A percentile compares a stretch with the other conserved stretches of the same genome.
phyloP scores from a whole-genome alignment of 306 rosid species.

The Cyamopsis tetragonoloba region DNA sequence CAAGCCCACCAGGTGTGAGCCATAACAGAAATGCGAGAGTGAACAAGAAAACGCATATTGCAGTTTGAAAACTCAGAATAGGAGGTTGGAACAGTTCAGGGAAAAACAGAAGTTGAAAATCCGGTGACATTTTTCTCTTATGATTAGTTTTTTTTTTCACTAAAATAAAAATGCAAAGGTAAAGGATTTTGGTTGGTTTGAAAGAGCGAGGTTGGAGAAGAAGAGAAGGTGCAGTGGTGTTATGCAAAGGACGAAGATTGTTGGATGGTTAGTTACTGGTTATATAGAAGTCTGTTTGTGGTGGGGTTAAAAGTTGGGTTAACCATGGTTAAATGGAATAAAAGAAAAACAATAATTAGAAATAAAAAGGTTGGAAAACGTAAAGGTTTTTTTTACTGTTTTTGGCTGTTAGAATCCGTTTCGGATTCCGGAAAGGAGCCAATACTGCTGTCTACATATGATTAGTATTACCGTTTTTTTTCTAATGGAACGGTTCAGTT shows the following conservation, averaged over 20 bases:
- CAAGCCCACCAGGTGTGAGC: conserved; percentile 61
- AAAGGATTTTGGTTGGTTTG: too few species aligned
- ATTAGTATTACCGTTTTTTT: too few species aligned
- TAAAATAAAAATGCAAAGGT: too few species aligned
- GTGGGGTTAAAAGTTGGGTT: background rate
- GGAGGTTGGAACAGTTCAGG: conserved; percentile 25
- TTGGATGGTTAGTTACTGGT: background rate
- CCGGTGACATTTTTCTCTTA: conserved; percentile 36
- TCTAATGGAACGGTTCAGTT: too few species aligned
- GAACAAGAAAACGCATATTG: conserved; percentile 18
- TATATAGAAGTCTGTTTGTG: conserved; percentile 23
- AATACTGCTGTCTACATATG: background rate
- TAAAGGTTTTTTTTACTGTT: background rate
- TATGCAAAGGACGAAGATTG: background rate
- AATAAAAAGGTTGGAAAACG: background rate
- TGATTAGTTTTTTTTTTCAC: background rate
- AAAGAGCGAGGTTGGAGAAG: background rate
- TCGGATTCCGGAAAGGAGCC: background rate
- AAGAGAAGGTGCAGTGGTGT: background rate
- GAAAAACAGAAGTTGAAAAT: conserved; percentile 36
- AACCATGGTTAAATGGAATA: conserved; percentile 35
- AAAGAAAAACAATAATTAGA: background rate
- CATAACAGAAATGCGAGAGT: conserved; percentile 22
- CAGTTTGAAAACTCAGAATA: conserved; percentile 28
- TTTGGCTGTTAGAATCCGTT: background rate